Evolutionary conservation across 495 filamentous ascomycete genomes (phyloP), one percentile per base, ranked within the genome.

Genomic region (Daldinia bambusicola): DNA sequence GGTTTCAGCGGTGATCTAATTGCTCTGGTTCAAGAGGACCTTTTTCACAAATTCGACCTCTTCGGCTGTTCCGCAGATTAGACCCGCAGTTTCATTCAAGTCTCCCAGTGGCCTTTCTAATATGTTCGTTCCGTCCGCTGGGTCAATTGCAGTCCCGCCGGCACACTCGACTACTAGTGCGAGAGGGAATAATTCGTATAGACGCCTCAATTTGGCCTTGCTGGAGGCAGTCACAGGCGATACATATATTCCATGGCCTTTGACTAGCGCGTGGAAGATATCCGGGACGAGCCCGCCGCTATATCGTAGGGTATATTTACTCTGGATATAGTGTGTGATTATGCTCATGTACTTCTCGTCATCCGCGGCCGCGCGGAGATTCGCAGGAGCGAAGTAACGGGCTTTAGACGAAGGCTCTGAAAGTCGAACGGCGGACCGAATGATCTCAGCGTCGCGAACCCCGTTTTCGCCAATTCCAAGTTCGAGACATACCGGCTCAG

Each of bases 251-350:
- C 84, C 85, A 31, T 86, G 81, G 0, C 85, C 84, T 71, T 86
- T 85, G 16, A 84, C 80, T 7, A 87, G 67, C 50, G 81, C 77
- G 26, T 86, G 84, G 45, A 82, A 84, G 0, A 87, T 71, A 67
- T 87, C 85, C 2, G 85, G 85, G 4, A 87, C 85, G 51, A 87
- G 65, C 0, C 85, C 85, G 4, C 84, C 84, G 60, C 80, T 78
- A 61, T 86, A 87, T 4, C 85, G 77, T 45, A 87, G 70, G 7
- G 84, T 86, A 64, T 85, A 86, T 52, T 76, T 76, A 31, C 81
- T 64, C 26, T 53, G 20, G 30, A 86, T 78, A 57, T 77, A 86
- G 8, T 77, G 62, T 30, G 74, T 72, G 8, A 87, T 73, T 0
- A 87, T 73, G 0, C 37, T 22, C 73, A 80, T 79, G 62, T 87